Conservation (phyloP, 2,329 filamentous ascomycete genomes). For the Aspergillus sp. region DNA sequence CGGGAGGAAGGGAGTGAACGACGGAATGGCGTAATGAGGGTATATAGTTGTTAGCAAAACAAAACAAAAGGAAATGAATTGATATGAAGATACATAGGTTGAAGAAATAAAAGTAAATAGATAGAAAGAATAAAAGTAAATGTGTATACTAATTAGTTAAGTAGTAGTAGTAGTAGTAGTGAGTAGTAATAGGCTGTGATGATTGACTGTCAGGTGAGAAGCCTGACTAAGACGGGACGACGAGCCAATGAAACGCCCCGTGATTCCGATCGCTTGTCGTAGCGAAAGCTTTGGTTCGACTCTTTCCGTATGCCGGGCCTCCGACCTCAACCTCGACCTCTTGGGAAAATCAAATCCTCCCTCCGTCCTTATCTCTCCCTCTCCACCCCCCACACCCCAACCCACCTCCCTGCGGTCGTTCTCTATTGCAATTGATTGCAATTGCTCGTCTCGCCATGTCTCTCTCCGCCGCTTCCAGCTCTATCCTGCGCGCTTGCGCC, state of each 20-base stretch:
- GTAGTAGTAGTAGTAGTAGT: too few relatives aligned
- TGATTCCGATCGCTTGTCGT: slow-evolving; percentile 44
- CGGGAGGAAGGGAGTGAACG: neutral
- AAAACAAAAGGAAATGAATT: neutral
- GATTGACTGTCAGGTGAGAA: slow-evolving; percentile 1
- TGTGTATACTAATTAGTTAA: too few relatives aligned
- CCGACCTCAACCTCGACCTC: slow-evolving; percentile 43
- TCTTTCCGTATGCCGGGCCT: slow-evolving; percentile 28
- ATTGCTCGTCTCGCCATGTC: slow-evolving; percentile 42
- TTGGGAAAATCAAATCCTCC: slow-evolving; percentile 38
- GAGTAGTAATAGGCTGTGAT: too few relatives aligned
- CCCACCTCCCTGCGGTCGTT: slow-evolving; percentile 19
- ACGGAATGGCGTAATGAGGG: neutral
- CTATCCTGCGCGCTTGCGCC: slow-evolving; percentile 64
- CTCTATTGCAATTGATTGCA: slow-evolving; percentile 37
- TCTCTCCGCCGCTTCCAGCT: slow-evolving; percentile 68
- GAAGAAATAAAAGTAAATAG: too few relatives aligned
- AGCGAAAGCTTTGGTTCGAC: slow-evolving; percentile 41
- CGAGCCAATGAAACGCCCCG: slow-evolving; percentile 43
- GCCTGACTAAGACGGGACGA: slow-evolving; percentile 17
- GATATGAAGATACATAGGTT: neutral
- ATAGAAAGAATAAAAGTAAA: too few relatives aligned
- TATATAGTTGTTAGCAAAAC: neutral
- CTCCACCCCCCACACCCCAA: slow-evolving; percentile 24
- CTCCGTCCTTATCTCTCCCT: slow-evolving; percentile 16